phyloP scores from a whole-genome alignment of 2,329 filamentous ascomycete species.

The Aschersonia sp. region DNA sequence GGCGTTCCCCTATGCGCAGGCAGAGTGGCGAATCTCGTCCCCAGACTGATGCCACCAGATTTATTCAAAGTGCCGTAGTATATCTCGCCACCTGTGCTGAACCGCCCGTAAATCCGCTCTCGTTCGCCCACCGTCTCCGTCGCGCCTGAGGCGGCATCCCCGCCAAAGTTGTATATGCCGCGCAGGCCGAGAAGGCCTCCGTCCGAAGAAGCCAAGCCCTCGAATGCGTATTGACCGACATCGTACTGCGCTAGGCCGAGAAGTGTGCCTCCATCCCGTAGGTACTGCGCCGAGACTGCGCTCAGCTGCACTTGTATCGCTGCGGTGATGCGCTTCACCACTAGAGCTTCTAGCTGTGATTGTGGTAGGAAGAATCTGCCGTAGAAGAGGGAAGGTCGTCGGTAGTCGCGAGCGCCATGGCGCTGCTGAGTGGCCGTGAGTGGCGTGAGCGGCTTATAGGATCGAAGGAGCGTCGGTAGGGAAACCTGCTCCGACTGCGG shows the following conservation, averaged over 20 bases:
- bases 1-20: conserved; percentile 72
- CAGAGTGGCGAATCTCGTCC: conserved; percentile 77
- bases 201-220: conserved; percentile 85
- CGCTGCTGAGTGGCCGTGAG: conserved; percentile 22
- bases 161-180: conserved; percentile 88
- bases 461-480: conserved; percentile 62
- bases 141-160: conserved; percentile 33
- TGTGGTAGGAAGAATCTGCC: conserved; percentile 70
- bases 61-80: conserved; percentile 96
- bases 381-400: conserved; percentile 50
- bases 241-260: conserved; percentile 68
- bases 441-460: conserved; percentile 67
- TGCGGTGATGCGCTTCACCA: conserved; percentile 64
- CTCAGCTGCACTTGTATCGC: conserved; percentile 69
- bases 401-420: conserved; percentile 13
- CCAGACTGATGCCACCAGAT: conserved; percentile 79
- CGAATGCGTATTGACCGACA: conserved; percentile 71
- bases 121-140: conserved; percentile 22
- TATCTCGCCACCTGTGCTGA: conserved; percentile 81
- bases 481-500: conserved; percentile 61
- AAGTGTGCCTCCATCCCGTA: conserved; percentile 64
- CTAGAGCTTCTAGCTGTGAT: conserved; percentile 74
- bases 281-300: conserved; percentile 55
- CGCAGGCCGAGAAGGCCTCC: conserved; percentile 77
- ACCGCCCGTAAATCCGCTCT: conserved; percentile 60